These are phyloP conservation scores for Cystofilobasidium ferigula DNA, from an alignment of 768 basidiomycete genomes.

Conservation along the genomic window DNA sequence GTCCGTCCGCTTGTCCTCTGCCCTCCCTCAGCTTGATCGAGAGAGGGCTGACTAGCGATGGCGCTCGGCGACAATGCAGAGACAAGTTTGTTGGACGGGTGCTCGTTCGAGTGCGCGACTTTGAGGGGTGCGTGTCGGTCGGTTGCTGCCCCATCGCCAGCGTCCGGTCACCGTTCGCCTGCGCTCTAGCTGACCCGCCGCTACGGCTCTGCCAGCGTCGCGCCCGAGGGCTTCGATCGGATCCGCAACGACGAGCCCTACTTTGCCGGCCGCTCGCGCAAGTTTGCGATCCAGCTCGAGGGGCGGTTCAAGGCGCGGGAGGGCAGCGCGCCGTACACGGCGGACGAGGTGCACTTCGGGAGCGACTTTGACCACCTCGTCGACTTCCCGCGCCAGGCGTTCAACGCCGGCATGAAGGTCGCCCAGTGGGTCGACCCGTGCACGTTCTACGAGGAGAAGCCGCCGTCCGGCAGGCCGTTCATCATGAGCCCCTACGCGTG, in stretches of 20 bases:
- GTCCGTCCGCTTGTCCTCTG: background rate
- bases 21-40: background rate
- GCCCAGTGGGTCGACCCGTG: slow-evolving; percentile 25
- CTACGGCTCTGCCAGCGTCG: slow-evolving; percentile 26
- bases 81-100: slow-evolving; percentile 29
- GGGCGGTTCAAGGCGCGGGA: slow-evolving; percentile 28
- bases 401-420: slow-evolving; percentile 30
- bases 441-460: slow-evolving; percentile 27
- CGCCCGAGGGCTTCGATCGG: slow-evolving; percentile 24
- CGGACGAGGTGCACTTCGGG: slow-evolving; percentile 29
- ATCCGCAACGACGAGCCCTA: slow-evolving; percentile 16
- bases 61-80: background rate
- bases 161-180: background rate
- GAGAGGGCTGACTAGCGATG: background rate
- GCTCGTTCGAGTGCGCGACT: slow-evolving; percentile 29
- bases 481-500: slow-evolving; percentile 30
- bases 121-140: slow-evolving; percentile 21
- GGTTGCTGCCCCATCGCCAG: too few species aligned
- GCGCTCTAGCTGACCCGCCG: background rate
- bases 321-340: slow-evolving; percentile 27
- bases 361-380: slow-evolving; percentile 31
- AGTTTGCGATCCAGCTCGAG: slow-evolving; percentile 31
- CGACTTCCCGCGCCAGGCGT: slow-evolving; percentile 28
- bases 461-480: slow-evolving; percentile 27
- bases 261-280: slow-evolving; percentile 27